phyloP scores from a whole-genome alignment of 2,329 filamentous ascomycete genomes.

The Fusarium siculi region DNA sequence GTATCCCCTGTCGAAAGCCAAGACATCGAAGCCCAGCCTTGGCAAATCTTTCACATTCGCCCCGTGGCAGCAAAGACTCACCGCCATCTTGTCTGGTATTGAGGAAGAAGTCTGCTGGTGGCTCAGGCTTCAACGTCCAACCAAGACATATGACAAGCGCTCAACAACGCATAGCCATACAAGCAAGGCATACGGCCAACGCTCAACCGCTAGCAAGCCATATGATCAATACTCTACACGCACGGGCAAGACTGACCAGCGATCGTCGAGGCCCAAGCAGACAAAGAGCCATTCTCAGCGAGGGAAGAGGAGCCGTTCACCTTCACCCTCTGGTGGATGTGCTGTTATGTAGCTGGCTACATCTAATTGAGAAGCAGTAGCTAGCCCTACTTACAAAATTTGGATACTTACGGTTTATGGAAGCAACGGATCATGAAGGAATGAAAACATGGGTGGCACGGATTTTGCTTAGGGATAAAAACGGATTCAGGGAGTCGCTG shows the following conservation, averaged over 20 bases:
- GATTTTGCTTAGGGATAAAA: background rate
- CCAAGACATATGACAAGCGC: conserved; percentile 4
- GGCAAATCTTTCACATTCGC: conserved; percentile 17
- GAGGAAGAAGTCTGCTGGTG: conserved; percentile 31
- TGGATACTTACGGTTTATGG: background rate
- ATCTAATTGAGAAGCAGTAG: background rate
- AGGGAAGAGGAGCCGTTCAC: conserved; percentile 15
- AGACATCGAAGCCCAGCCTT: conserved; percentile 13
- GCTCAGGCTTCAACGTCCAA: conserved; percentile 17
- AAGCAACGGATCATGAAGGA: background rate
- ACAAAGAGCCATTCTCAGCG: background rate
- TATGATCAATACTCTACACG: conserved; percentile 9
- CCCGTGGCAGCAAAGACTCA: conserved; percentile 27
- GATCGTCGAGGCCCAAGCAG: conserved; percentile 8
- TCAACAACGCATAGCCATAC: background rate
- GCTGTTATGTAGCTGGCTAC: conserved; percentile 27
- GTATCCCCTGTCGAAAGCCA: conserved; percentile 26
- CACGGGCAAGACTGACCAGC: conserved; percentile 5
- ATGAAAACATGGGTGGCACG: background rate
- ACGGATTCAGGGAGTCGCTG: background rate
- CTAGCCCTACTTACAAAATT: background rate
- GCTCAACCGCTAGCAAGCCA: conserved; percentile 10
- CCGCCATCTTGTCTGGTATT: conserved; percentile 12
- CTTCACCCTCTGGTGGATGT: conserved; percentile 11
- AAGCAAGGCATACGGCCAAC: conserved; percentile 1